A percentile compares a stretch with the other conserved stretches of the same genome.
Evolutionary conservation across 106 monocot species (phyloP).

Genomic region (Ottelia alismoides): DNA sequence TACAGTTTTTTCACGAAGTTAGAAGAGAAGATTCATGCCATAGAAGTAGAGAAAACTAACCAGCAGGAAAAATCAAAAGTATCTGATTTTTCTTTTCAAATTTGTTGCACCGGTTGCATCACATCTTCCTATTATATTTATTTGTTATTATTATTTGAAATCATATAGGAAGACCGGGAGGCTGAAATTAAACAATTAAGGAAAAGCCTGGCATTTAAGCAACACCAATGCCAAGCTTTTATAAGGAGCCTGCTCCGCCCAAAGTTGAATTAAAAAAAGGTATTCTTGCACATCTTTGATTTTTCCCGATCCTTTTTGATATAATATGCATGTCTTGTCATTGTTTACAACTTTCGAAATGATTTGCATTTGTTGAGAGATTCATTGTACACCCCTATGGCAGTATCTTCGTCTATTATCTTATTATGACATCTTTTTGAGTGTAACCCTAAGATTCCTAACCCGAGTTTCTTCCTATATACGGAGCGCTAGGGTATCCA

Average conservation of each 20-base stretch:
- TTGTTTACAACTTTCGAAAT: too few species aligned
- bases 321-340: too few species aligned
- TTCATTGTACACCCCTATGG: too few species aligned
- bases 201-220: conserved; percentile 89
- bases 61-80: conserved; percentile 91
- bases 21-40: conserved; percentile 84
- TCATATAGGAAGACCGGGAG: conserved; percentile 75
- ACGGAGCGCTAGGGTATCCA: too few species aligned
- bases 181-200: conserved; percentile 81
- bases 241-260: conserved; percentile 79
- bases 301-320: too few species aligned
- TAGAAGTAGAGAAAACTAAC: conserved; percentile 76
- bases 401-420: too few species aligned
- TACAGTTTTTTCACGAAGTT: conserved; percentile 87
- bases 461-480: too few species aligned
- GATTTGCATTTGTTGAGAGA: too few species aligned
- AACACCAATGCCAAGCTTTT: conserved; percentile 90
- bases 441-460: too few species aligned
- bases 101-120: not conserved
- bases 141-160: not conserved
- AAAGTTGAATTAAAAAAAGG: conserved; percentile 90
- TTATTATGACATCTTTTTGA: too few species aligned
- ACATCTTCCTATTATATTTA: not conserved
- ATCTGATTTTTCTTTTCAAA: too few species aligned
- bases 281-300: too few species aligned